A percentile compares a stretch with the other conserved stretches of the same genome.
Evolutionary conservation across 2,329 filamentous ascomycete species (phyloP).

Genomic region (Xylariaceae sp.): DNA sequence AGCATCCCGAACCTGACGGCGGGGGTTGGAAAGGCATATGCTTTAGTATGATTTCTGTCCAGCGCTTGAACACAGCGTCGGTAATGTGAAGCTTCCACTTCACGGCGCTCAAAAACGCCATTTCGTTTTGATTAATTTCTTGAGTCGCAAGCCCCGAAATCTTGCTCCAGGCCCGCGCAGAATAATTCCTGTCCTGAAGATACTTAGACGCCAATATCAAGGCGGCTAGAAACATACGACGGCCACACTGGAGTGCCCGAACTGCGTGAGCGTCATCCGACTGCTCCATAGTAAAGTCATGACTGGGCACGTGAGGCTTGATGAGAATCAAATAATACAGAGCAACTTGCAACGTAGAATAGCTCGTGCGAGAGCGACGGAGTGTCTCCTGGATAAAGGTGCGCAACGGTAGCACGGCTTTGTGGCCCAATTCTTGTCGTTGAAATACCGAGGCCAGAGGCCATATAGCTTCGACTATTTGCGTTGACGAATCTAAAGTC

Average conservation of each 20-base stretch:
- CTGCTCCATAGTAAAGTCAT: conserved; percentile 84
- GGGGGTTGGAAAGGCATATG: conserved; percentile 64
- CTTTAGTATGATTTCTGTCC: conserved; percentile 87
- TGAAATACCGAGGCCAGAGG: conserved; percentile 78
- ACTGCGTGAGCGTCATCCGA: conserved; percentile 63
- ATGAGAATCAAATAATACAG: conserved; percentile 95
- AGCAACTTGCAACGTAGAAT: conserved; percentile 94
- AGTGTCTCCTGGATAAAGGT: conserved; percentile 98
- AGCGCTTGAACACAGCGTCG: conserved; percentile 81
- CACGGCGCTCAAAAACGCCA: conserved; percentile 82
- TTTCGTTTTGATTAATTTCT: conserved; percentile 97
- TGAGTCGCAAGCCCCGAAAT: conserved; percentile 90
- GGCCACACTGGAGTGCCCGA: conserved; percentile 86
- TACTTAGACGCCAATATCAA: conserved; percentile 97
- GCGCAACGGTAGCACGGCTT: conserved; percentile 79
- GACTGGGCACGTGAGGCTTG: conserved; percentile 78
- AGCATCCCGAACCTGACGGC: conserved; percentile 45
- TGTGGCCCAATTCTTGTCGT: conserved; percentile 65
- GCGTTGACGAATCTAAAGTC: conserved; percentile 80
- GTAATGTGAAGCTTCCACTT: conserved; percentile 94
- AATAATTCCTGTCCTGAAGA: conserved; percentile 95
- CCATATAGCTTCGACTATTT: conserved; percentile 97
- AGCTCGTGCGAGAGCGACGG: conserved; percentile 89
- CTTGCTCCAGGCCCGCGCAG: conserved; percentile 95
- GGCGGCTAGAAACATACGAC: conserved; percentile 94